phyloP scores from a whole-genome alignment of 208 protist genomes.

The Trypanosoma brucei region DNA sequence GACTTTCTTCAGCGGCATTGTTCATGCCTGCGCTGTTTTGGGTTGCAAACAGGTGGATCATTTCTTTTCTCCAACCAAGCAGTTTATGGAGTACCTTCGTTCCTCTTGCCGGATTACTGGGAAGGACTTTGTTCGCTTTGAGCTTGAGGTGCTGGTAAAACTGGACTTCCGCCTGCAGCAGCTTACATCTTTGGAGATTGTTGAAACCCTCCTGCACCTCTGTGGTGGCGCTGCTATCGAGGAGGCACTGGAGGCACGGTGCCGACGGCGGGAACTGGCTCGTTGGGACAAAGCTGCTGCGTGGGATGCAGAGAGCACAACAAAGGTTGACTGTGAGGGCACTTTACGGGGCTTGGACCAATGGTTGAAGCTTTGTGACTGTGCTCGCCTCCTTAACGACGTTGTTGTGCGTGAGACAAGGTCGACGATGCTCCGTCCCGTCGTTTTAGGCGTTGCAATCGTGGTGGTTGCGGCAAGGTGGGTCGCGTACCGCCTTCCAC shows the following conservation, averaged over 20 bases:
- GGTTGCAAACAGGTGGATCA: constrained; percentile 70
- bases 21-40: constrained; percentile 71
- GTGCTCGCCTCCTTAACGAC: constrained; percentile 19
- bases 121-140: constrained; percentile 47
- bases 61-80: constrained; percentile 56
- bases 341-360: neutral
- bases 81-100: constrained; percentile 48
- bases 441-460: constrained; percentile 36
- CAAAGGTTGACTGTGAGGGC: neutral
- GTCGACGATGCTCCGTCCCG: constrained; percentile 22
- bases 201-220: constrained; percentile 51
- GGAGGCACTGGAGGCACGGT: constrained; percentile 18
- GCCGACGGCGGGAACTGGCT: constrained; percentile 10
- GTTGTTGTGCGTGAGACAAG: constrained; percentile 14
- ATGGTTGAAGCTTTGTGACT: constrained; percentile 16
- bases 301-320: neutral
- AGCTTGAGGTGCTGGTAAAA: constrained; percentile 28
- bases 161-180: constrained; percentile 23
- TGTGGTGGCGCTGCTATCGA: constrained; percentile 31
- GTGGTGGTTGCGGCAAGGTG: constrained; percentile 42
- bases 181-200: constrained; percentile 39
- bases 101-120: constrained; percentile 30
- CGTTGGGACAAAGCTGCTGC: neutral
- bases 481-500: constrained; percentile 25
- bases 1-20: constrained; percentile 69